Evolutionary conservation across 306 rosid genomes (phyloP).

Genomic region (Potentilla sterilis): DNA sequence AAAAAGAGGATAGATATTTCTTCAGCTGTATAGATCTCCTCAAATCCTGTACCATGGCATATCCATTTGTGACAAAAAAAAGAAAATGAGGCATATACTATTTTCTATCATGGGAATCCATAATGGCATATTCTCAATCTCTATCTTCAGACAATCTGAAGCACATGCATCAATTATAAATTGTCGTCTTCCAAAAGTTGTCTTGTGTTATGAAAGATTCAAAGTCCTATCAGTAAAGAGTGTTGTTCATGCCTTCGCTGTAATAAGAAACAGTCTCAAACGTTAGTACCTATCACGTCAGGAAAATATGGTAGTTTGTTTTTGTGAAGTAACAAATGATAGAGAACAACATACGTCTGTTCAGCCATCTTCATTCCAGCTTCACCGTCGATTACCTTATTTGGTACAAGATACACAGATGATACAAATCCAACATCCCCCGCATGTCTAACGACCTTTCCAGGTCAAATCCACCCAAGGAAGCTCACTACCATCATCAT

Average conservation of each 20-base stretch:
- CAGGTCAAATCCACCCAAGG: not conserved
- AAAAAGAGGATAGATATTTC: too few species aligned
- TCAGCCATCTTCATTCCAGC: not conserved
- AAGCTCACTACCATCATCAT: not conserved
- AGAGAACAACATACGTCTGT: too few species aligned
- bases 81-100: not conserved
- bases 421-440: not conserved
- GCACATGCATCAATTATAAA: not conserved
- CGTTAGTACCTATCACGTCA: too few species aligned
- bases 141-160: not conserved
- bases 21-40: not conserved
- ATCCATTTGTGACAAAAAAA: not conserved
- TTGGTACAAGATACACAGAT: not conserved
- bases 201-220: too few species aligned
- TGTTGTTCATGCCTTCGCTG: too few species aligned
- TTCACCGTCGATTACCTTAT: not conserved
- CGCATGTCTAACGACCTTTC: not conserved
- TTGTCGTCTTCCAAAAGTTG: too few species aligned
- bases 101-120: not conserved
- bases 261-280: too few species aligned
- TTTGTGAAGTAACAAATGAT: too few species aligned
- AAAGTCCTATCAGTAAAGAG: too few species aligned
- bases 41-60: not conserved
- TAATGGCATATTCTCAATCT: not conserved
- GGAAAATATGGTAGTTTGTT: too few species aligned